These are phyloP conservation scores for Podospora sp. DNA, from an alignment of 495 filamentous ascomycete species.

Conservation along the genomic window DNA sequence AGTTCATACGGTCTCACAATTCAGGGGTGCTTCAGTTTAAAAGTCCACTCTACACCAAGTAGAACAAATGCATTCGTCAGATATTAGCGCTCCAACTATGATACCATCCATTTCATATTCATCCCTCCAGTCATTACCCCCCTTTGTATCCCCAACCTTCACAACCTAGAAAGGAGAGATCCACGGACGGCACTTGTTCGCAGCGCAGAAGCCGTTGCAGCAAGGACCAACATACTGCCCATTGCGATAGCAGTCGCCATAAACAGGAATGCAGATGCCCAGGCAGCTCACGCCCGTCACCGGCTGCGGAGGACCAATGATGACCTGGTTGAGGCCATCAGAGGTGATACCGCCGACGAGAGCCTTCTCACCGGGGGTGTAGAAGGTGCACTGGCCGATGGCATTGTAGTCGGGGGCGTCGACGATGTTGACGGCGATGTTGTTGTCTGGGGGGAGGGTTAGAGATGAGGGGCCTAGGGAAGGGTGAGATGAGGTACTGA, in stretches of 20 bases:
- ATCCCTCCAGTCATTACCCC: not conserved
- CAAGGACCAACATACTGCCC: slow-evolving; percentile 34
- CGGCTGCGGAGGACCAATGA: slow-evolving; percentile 36
- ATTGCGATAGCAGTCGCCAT: slow-evolving; percentile 31
- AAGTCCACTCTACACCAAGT: no score
- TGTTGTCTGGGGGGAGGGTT: slow-evolving; percentile 26
- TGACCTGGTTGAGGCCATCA: slow-evolving; percentile 27
- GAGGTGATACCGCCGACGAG: slow-evolving; percentile 28
- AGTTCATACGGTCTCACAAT: no score
- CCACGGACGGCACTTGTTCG: slow-evolving; percentile 37
- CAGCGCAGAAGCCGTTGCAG: slow-evolving; percentile 37
- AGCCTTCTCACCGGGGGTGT: slow-evolving; percentile 24
- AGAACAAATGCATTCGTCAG: no score
- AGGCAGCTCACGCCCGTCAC: slow-evolving; percentile 32
- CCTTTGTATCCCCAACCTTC: not conserved
- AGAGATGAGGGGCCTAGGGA: not conserved
- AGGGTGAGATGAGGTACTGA: slow-evolving; percentile 5
- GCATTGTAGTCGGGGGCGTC: slow-evolving; percentile 37
- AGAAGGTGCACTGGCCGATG: slow-evolving; percentile 30
- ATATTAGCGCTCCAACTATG: no score
- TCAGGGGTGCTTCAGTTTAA: no score
- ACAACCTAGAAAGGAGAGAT: slow-evolving; percentile 16
- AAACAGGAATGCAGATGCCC: slow-evolving; percentile 32
- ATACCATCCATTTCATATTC: no score
- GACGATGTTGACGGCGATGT: slow-evolving; percentile 33